Base-by-base conservation (phyloP, 495 filamentous ascomycete genomes). In the Bacidia gigantensis region DNA sequence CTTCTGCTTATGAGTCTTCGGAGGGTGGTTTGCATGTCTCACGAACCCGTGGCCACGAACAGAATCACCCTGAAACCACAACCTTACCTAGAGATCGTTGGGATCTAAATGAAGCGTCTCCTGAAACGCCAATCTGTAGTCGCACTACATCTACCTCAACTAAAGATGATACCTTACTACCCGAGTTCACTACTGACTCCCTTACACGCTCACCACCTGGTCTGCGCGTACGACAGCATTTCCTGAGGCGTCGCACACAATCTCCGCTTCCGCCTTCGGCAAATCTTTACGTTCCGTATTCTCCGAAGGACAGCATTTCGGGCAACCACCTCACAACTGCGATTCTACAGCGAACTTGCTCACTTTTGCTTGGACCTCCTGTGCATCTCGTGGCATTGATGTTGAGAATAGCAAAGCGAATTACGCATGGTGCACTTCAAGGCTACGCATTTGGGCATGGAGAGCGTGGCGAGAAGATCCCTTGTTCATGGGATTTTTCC, bases 331-430 rank as follows among this genome's bases (percentile, higher is more conserved):
- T 89, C 22, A 79, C 86, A 1, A 69, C 76, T 10, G 76, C 78
- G 0, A 73, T 95, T 22, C 69, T 93, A 17, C 76, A 82, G 24
- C 87, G 84, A 65, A 87, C 86, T 0, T 81, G 78, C 61, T 77
- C 84, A 18, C 71, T 92, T 2, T 69, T 93, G 1, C 67, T 93
- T 23, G 76, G 83, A 0, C 87, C 87, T 7, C 87, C 88, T 0
- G 74, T 80, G 21, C 77, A 86, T 53, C 73, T 95, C 7, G 72
- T 94, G 32, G 72, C 78, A 7, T 66, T 92, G 39, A 85, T 95
- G 71, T 72, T 95, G 7, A 78, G 78, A 47, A 84, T 95, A 25
- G 86, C 88, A 2, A 80, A 84, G 0, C 78, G 76, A 35, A 85
- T 93, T 55, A 74, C 78, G 0, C 76, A 81, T 20, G 84, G 80